Base-by-base conservation (phyloP, 805 yeast genomes). In the Candida saitoana region DNA sequence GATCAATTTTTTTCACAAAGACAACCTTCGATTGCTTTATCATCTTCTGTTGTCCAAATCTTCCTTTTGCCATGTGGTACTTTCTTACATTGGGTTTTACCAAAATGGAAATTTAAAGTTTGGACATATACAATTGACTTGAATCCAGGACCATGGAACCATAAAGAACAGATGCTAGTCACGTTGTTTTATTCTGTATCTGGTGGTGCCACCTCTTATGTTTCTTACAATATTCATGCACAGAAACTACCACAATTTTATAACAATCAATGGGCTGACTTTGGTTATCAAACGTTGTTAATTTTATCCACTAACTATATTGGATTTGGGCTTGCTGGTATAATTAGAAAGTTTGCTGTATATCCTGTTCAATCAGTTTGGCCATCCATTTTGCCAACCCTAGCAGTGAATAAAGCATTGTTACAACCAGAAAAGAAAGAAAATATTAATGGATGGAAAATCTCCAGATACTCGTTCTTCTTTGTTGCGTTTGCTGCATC, bases 141-240 rank as follows among this genome's bases (percentile, higher is more conserved):
- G 42, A 79, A 79, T 55, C 83, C 82, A 2, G 83, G 85, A 4
- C 82, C 82, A 12, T 82, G 84, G 83, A 64, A 75, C 52, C 56
- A 74, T 52, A 82, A 82, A 51, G 88, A 82, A 56, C 87, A 82
- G 57, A 60, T 44, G 76, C 73, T 14, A 61, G 69, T 35, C 57
- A 67, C 48, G 63, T 70, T 27, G 12, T 48, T 50, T 24, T 48
- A 43, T 49, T 47, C 46, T 50, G 56, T n/a, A 3, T 31, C 41
- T 5, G 45, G 42, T n/a, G 47, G 41, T 38, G 16, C 18, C n/a
- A 34, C 48, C 35, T 47, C 51, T 14, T 53, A 55, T 41, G 74
- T 73, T 51, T 48, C 54, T 48, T 60, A 41, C 18, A 70, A 69
- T 24, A 59, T 49, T 42, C 54, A 55, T 45, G 44, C 49, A 38